These are phyloP conservation scores for Nannochloropsis salina DNA, from an alignment of 108 stramenopile species.

Conservation along the genomic window DNA sequence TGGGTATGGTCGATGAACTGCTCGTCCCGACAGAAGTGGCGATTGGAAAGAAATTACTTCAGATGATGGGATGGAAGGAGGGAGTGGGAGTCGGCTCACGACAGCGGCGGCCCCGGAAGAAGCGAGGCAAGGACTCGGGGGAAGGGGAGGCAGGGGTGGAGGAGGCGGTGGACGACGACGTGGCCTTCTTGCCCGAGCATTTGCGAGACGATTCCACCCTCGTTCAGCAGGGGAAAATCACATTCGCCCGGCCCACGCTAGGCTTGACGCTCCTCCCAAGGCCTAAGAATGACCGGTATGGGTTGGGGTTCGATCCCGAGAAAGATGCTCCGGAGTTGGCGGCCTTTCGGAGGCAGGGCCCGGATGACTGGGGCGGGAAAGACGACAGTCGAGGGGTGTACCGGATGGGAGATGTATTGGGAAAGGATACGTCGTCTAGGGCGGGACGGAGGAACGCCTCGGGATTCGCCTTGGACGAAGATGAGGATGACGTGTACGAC, in stretches of 20 bases:
- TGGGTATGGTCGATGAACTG: slow-evolving; percentile 38
- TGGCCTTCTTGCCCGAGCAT: slow-evolving; percentile 21
- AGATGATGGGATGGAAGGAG: slow-evolving; percentile 52
- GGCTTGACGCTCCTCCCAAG: not conserved
- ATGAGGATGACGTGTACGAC: slow-evolving; percentile 45
- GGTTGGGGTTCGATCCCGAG: slow-evolving; percentile 41
- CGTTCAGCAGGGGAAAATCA: not conserved
- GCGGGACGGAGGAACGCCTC: slow-evolving; percentile 13
- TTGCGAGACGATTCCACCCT: slow-evolving; percentile 20
- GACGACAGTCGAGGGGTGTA: not conserved
- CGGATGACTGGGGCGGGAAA: slow-evolving; percentile 23
- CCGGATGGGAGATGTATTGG: not conserved
- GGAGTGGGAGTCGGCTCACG: slow-evolving; percentile 49
- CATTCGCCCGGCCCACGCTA: not conserved
- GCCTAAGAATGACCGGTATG: slow-evolving; percentile 34
- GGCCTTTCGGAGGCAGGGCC: not conserved
- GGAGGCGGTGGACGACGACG: slow-evolving; percentile 22
- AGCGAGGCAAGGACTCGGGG: slow-evolving; percentile 21
- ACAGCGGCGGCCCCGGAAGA: slow-evolving; percentile 33
- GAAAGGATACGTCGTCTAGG: not conserved
- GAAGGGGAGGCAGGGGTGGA: slow-evolving; percentile 27
- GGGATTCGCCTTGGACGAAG: slow-evolving; percentile 40
- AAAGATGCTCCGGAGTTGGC: slow-evolving; percentile 41
- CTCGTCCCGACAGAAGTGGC: slow-evolving; percentile 37
- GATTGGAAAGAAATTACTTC: slow-evolving; percentile 50